Conservation (phyloP, 1,284 basidiomycete genomes). For the Chiua sp. region DNA sequence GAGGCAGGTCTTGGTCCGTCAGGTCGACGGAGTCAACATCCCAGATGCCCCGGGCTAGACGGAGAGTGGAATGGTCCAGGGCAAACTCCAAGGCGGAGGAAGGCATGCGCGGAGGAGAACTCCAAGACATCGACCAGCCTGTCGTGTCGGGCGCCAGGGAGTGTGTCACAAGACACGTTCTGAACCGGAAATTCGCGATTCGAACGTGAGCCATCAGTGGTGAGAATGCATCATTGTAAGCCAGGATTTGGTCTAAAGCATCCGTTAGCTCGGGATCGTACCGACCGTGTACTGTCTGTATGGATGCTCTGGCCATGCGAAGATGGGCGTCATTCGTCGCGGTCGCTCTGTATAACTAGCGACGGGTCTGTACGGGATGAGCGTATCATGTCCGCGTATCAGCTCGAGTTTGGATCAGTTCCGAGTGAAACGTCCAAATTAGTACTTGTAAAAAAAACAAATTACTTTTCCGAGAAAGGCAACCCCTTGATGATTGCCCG, state of each 20-base stretch:
- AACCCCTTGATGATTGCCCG: constrained; percentile 29
- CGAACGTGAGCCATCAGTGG: not conserved
- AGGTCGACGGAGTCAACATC: constrained; percentile 5
- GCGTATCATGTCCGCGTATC: too few relatives aligned
- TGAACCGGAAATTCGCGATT: not conserved
- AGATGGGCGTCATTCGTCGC: too few relatives aligned
- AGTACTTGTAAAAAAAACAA: too few relatives aligned
- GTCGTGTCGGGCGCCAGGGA: not conserved
- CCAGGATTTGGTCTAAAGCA: too few relatives aligned
- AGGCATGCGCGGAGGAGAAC: not conserved
- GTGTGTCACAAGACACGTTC: not conserved
- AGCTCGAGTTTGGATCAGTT: too few relatives aligned
- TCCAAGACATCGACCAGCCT: not conserved
- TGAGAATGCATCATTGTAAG: not conserved
- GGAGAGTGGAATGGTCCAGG: constrained; percentile 25
- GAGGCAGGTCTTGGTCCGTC: constrained; percentile 19
- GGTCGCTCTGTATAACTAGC: too few relatives aligned
- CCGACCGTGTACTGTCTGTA: too few relatives aligned
- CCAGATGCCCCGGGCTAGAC: constrained; percentile 31
- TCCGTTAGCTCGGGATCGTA: too few relatives aligned
- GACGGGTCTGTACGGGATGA: too few relatives aligned
- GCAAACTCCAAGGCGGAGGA: not conserved
- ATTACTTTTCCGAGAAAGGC: too few relatives aligned
- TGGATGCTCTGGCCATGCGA: not conserved
- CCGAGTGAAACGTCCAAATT: too few relatives aligned